Evolutionary conservation across 2,329 filamentous ascomycete species (phyloP).

Genomic region (Neopestalotiopsis sp.): DNA sequence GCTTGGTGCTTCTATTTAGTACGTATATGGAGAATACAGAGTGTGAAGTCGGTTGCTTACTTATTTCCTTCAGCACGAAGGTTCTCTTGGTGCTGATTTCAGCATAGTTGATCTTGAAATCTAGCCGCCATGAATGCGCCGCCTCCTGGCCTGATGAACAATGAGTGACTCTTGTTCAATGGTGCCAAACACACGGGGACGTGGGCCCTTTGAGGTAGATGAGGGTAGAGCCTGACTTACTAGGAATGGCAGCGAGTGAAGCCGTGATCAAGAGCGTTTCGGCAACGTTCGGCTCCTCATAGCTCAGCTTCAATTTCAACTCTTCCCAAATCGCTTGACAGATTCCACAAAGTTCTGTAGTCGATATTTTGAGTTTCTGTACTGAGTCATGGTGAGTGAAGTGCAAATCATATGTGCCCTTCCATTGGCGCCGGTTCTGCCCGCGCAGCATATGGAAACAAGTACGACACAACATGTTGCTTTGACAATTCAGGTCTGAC

Average conservation of each 20-base stretch:
- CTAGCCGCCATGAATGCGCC: neutral
- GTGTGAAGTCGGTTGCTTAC: no score
- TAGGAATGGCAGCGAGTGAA: neutral
- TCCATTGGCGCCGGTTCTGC: no score
- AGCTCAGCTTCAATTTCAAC: neutral
- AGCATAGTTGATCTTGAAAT: neutral
- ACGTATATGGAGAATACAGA: no score
- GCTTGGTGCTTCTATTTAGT: no score
- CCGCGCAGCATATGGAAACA: neutral
- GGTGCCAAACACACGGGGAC: no score
- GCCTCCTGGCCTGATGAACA: no score
- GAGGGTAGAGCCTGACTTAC: no score
- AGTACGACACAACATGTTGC: neutral
- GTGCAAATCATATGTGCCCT: neutral
- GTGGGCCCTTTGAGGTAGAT: no score
- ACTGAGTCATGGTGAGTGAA: neutral
- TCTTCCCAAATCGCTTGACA: neutral
- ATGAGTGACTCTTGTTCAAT: no score
- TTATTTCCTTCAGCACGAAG: neutral
- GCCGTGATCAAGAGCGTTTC: neutral
- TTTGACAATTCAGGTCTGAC: no score
- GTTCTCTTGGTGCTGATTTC: neutral
- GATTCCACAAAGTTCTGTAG: neutral
- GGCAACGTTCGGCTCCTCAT: neutral
- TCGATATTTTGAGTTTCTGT: neutral